A percentile compares a stretch with the other conserved stretches of the same genome.
Conservation (phyloP, 306 rosid genomes). For the Trichosanthes truncata region DNA sequence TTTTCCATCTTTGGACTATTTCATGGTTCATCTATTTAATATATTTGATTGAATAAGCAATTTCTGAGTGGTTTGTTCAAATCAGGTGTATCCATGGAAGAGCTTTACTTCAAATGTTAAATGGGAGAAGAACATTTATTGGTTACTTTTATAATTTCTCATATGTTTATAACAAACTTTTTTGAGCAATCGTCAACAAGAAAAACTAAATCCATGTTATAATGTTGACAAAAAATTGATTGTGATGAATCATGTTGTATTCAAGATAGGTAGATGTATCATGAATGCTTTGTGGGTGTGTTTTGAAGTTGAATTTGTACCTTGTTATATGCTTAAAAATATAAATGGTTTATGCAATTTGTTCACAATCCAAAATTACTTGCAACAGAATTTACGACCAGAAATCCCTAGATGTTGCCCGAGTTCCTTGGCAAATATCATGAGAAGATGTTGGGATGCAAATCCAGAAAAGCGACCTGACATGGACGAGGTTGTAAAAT, state of each 20-base stretch:
- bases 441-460: constrained; percentile 77
- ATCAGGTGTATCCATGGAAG: background rate
- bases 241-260: background rate
- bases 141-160: too few species aligned
- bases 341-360: background rate
- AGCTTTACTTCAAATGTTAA: background rate
- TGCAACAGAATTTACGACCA: constrained; percentile 63
- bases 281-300: background rate
- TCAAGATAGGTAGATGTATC: background rate
- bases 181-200: too few species aligned
- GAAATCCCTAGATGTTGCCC: constrained; percentile 83
- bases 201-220: background rate
- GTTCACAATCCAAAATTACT: background rate
- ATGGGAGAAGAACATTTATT: background rate
- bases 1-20: background rate
- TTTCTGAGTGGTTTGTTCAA: background rate
- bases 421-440: constrained; percentile 33
- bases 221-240: background rate
- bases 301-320: background rate
- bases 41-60: background rate
- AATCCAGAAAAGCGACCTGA: constrained; percentile 68
- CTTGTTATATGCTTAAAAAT: too few species aligned
- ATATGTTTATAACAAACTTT: background rate
- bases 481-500: constrained; percentile 66
- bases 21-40: background rate